Base-by-base conservation (phyloP, 2,329 filamentous ascomycete species). In the Meredithiella fracta region DNA sequence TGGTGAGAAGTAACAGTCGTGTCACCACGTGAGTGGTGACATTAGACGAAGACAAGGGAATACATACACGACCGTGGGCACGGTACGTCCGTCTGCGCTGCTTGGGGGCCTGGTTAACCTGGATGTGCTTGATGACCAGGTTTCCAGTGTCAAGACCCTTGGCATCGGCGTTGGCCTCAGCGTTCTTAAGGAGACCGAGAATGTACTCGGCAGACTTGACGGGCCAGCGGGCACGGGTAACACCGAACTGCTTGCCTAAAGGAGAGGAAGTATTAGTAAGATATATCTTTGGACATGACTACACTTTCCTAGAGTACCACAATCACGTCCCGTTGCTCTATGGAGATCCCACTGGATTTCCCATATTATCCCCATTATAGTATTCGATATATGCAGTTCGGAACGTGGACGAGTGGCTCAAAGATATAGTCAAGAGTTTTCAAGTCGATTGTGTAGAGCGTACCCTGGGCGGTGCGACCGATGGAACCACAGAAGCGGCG, bases 51-150 rank as follows among this genome's bases (percentile, higher is more conserved):
- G 38, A 9, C 8, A 29, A n/a, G 34, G 37, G 42, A 11, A 50
- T 66, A 88, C 90, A 68, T 94, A 96, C 91, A 80, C 92, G 89
- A 83, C 92, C 92, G 82, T 98, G 92, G 63, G 94, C 94, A 83
- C 92, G 90, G 86, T 98, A 98, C 71, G 92, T 98, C 74, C 92
- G 85, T 78, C 92, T 83, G 72, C 92, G 85, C 82, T 97, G 91
- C 85, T 97, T 97, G 69, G 92, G 92, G 67, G 92, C 94, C 82
- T 98, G 92, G 87, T 98, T 98, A 82, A 98, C 92, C 80, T 98
- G 92, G 78, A 98, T 98, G 86, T 96, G 94, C 87, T 96, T 96
- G 78, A 98, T 86, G 71, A 97, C 77, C 70, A 98, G 80, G 81
- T 94, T 94, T 77, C 83, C 84, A 70, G 90, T 97, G 77, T 98